Conservation (phyloP, 2,329 filamentous ascomycete genomes). For the Amauroascus verrucosus region DNA sequence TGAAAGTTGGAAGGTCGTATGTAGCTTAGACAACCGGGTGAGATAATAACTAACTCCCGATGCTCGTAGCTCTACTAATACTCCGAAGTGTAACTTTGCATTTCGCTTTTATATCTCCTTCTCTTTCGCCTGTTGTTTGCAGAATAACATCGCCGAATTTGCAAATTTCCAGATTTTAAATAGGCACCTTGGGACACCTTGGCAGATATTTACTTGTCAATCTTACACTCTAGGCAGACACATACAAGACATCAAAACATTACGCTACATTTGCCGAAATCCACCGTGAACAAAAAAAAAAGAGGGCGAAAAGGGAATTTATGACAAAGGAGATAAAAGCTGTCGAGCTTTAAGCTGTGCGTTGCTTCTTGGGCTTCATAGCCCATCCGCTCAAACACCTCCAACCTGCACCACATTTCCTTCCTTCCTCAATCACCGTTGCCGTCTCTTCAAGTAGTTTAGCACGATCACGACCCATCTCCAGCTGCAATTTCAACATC, state of each 20-base stretch:
- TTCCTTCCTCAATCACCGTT: conserved; percentile 50
- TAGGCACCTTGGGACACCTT: no score
- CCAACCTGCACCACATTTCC: conserved; percentile 49
- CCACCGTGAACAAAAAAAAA: not conserved
- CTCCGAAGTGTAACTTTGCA: no score
- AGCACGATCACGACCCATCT: conserved; percentile 59
- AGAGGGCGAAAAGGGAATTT: not conserved
- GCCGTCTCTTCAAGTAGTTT: conserved; percentile 46
- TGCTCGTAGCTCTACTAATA: no score
- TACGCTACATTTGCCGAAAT: not conserved
- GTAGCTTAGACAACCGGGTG: no score
- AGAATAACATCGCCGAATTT: no score
- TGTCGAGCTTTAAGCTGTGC: not conserved
- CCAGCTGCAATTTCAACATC: conserved; percentile 77
- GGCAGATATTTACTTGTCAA: no score
- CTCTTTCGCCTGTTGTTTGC: no score
- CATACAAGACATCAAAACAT: not conserved
- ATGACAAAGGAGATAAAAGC: not conserved
- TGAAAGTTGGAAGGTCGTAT: no score
- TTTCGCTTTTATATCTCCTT: no score
- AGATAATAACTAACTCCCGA: no score
- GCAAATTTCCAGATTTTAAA: no score
- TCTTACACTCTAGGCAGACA: not conserved
- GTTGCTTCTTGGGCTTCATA: conserved; percentile 38
- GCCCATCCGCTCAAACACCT: conserved; percentile 52